phyloP scores from a whole-genome alignment of 2,329 filamentous ascomycete species.

The Cladophialophora yegresii region DNA sequence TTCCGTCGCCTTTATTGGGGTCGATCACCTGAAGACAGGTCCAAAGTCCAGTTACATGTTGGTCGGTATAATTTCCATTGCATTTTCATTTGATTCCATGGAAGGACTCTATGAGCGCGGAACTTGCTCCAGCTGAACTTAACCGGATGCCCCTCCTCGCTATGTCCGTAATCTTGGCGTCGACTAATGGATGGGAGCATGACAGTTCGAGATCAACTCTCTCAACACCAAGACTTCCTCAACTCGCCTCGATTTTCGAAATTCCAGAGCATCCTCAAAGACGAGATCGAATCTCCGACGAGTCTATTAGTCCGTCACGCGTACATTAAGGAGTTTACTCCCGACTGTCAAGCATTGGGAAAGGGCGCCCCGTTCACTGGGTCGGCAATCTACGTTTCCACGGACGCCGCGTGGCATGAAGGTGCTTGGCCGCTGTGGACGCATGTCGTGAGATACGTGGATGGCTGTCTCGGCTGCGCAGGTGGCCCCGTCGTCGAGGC shows the following conservation, averaged over 20 bases:
- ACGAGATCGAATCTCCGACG: slow-evolving; percentile 12
- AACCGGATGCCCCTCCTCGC: not conserved
- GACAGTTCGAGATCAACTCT: slow-evolving; percentile 33
- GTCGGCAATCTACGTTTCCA: slow-evolving; percentile 40
- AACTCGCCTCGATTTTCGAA: slow-evolving; percentile 34
- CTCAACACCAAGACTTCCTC: slow-evolving; percentile 37
- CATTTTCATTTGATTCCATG: not conserved
- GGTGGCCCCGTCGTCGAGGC: slow-evolving; percentile 42
- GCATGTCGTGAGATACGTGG: slow-evolving; percentile 36
- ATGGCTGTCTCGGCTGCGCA: slow-evolving; percentile 42
- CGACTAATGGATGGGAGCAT: not conserved
- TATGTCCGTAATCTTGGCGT: no score
- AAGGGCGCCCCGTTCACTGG: slow-evolving; percentile 38
- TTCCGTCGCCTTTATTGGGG: slow-evolving; percentile 41
- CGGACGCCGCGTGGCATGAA: slow-evolving; percentile 28
- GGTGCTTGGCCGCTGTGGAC: slow-evolving; percentile 39
- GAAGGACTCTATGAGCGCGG: not conserved
- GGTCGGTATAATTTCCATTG: slow-evolving; percentile 35
- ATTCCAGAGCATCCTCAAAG: slow-evolving; percentile 25
- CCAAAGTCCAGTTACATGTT: slow-evolving; percentile 40
- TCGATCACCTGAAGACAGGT: slow-evolving; percentile 38
- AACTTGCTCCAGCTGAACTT: not conserved
- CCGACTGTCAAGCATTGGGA: slow-evolving; percentile 28
- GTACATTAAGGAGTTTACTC: slow-evolving; percentile 38
- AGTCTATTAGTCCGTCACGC: slow-evolving; percentile 28